Percentiles rank a stretch among this genome's conserved stretches.
phyloP scores from a whole-genome alignment of 495 filamentous ascomycete genomes.

The Aspergillus funiculosus region DNA sequence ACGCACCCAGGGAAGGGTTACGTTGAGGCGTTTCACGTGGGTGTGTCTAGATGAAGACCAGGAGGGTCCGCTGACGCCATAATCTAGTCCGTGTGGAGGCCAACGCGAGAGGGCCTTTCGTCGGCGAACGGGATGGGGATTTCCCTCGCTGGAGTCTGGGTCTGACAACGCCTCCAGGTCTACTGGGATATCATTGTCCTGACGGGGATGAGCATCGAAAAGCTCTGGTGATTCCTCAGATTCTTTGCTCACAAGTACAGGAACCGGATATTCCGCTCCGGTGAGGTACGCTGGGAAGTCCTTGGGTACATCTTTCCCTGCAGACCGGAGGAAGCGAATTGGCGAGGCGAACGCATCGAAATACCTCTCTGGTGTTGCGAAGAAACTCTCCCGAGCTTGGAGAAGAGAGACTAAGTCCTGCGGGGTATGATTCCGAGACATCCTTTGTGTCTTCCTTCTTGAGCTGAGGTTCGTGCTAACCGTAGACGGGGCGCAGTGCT shows the following conservation, averaged over 20 bases:
- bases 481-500: slow-evolving; percentile 24
- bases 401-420: slow-evolving; percentile 34
- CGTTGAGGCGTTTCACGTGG: slow-evolving; percentile 23
- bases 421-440: slow-evolving; percentile 21
- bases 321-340: slow-evolving; percentile 50
- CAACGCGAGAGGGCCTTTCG: slow-evolving; percentile 36
- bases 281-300: slow-evolving; percentile 31
- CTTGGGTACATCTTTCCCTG: slow-evolving; percentile 37
- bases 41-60: slow-evolving; percentile 15
- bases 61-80: slow-evolving; percentile 20
- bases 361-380: slow-evolving; percentile 42
- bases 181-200: slow-evolving; percentile 8
- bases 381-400: slow-evolving; percentile 37
- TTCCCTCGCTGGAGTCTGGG: slow-evolving; percentile 1
- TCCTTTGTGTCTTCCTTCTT: slow-evolving; percentile 6
- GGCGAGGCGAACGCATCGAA: slow-evolving; percentile 59
- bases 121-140: slow-evolving; percentile 20
- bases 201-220: neutral
- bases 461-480: neutral
- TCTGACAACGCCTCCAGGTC: neutral
- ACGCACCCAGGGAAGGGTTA: slow-evolving; percentile 32
- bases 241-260: slow-evolving; percentile 22
- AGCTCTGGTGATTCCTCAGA: neutral
- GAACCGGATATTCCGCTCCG: slow-evolving; percentile 33
- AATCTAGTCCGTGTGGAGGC: slow-evolving; percentile 39